A percentile compares a stretch with the other conserved stretches of the same genome.
Conservation (phyloP, 352 stramenopile species). For the Phytophthora citrophthora region DNA sequence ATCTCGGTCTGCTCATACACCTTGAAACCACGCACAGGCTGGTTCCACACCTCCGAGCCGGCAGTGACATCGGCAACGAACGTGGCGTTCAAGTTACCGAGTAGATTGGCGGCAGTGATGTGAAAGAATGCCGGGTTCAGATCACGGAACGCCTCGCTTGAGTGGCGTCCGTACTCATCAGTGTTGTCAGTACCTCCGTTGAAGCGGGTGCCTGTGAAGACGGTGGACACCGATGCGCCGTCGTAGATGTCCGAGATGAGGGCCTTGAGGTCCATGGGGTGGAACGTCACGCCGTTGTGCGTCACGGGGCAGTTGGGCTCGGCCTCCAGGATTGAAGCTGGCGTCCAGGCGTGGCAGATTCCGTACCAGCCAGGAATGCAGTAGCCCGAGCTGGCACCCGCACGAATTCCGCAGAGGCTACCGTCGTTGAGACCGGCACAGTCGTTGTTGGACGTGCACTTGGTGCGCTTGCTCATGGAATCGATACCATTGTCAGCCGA, state of each 20-base stretch:
- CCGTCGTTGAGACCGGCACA: constrained; percentile 25
- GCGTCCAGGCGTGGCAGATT: constrained; percentile 49
- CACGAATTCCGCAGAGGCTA: constrained; percentile 33
- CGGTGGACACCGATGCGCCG: constrained; percentile 18
- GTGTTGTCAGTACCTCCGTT: constrained; percentile 17
- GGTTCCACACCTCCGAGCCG: constrained; percentile 57
- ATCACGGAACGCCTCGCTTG: constrained; percentile 38
- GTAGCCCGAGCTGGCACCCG: constrained; percentile 33
- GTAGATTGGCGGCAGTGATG: constrained; percentile 44
- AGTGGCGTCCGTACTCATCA: constrained; percentile 50
- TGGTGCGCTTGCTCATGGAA: constrained; percentile 15
- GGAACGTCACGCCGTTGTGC: constrained; percentile 44
- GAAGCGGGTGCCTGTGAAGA: constrained; percentile 46
- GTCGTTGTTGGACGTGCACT: constrained; percentile 34
- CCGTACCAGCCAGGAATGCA: constrained; percentile 47
- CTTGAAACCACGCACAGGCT: constrained; percentile 52
- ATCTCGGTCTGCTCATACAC: constrained; percentile 37
- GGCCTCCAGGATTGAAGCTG: constrained; percentile 33
- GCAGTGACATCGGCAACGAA: constrained; percentile 52
- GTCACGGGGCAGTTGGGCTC: constrained; percentile 44
- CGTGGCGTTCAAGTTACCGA: constrained; percentile 38
- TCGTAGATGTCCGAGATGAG: constrained; percentile 45
- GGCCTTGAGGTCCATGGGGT: constrained; percentile 47
- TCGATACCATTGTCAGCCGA: constrained; percentile 45
- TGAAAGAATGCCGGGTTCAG: constrained; percentile 52